Conservation (phyloP, 768 basidiomycete species). For the Nevesoporus exiguus region DNA sequence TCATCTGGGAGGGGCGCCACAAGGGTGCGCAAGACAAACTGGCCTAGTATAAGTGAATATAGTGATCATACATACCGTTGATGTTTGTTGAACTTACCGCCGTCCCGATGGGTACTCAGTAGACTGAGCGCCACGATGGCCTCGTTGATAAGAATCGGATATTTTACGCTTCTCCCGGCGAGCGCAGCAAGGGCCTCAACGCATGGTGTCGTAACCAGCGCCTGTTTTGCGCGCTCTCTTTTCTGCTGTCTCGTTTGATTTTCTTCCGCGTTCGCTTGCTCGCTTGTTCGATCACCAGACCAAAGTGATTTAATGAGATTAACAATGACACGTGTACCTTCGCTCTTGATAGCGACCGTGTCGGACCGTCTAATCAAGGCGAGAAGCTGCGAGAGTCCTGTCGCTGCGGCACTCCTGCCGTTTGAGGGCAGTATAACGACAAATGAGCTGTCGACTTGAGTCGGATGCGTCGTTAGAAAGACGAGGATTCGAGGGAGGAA, state of each 20-base stretch:
- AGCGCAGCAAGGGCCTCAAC: constrained; percentile 65
- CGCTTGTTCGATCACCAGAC: constrained; percentile 43
- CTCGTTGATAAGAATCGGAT: constrained; percentile 86
- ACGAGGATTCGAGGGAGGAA: constrained; percentile 17
- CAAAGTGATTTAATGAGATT: constrained; percentile 81
- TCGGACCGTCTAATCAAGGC: constrained; percentile 76
- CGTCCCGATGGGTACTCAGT: constrained; percentile 60
- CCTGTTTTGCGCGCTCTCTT: constrained; percentile 50
- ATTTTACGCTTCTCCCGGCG: constrained; percentile 71
- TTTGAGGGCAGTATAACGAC: constrained; percentile 48
- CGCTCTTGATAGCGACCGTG: constrained; percentile 78
- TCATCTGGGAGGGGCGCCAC: constrained; percentile 48
- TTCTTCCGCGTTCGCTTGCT: constrained; percentile 30
- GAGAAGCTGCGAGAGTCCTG: constrained; percentile 66
- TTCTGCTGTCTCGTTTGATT: constrained; percentile 43
- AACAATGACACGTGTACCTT: constrained; percentile 85
- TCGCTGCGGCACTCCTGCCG: constrained; percentile 31
- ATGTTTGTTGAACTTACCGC: constrained; percentile 46
- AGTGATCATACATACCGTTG: background rate
- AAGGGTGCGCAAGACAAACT: constrained; percentile 60
- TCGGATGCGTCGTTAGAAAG: constrained; percentile 22
- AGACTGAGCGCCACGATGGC: constrained; percentile 80
- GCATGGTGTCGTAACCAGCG: constrained; percentile 50
- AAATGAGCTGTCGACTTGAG: constrained; percentile 44
- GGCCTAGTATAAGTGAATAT: constrained; percentile 40